phyloP scores from a whole-genome alignment of 1,284 basidiomycete genomes.

The Pseudomicrostroma phylloplanum region DNA sequence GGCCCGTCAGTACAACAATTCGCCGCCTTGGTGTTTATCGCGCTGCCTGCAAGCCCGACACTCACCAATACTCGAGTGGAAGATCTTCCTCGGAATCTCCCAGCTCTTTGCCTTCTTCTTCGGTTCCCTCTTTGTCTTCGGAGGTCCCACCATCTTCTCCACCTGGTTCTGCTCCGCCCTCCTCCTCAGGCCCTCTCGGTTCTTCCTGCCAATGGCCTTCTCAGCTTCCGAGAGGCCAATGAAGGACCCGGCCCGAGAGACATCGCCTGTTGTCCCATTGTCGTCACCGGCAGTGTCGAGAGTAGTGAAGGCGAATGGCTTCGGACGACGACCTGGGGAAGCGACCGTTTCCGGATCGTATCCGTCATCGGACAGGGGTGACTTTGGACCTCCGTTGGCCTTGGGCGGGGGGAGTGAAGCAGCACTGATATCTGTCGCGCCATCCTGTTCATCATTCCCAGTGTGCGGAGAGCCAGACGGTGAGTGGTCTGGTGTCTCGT shows the following conservation, averaged over 20 bases:
- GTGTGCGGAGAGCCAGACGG: not conserved
- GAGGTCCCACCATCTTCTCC: conserved; percentile 14
- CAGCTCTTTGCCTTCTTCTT: conserved; percentile 24
- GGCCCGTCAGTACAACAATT: conserved; percentile 9
- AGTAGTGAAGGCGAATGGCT: not conserved
- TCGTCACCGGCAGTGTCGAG: not conserved
- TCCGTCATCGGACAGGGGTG: not conserved
- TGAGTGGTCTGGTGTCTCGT: conserved; percentile 1
- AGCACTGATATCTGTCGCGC: conserved; percentile 20
- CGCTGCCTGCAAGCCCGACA: conserved; percentile 10
- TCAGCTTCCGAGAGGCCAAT: conserved; percentile 13
- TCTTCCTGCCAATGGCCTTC: conserved; percentile 16
- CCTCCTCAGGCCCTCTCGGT: conserved; percentile 15
- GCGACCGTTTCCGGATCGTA: not conserved
- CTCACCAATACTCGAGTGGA: conserved; percentile 82
- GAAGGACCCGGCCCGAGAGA: not conserved
- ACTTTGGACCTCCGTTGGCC: conserved; percentile 2
- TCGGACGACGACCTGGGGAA: conserved; percentile 1
- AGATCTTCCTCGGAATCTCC: conserved; percentile 82
- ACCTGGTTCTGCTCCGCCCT: conserved; percentile 11
- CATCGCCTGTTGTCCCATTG: not conserved
- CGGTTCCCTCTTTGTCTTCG: conserved; percentile 5
- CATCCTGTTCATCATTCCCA: conserved; percentile 6
- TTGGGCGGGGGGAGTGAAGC: conserved; percentile 2
- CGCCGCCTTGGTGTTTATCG: conserved; percentile 9